phyloP scores from a whole-genome alignment of 2,329 filamentous ascomycete genomes.

The Claviceps humidiphila region DNA sequence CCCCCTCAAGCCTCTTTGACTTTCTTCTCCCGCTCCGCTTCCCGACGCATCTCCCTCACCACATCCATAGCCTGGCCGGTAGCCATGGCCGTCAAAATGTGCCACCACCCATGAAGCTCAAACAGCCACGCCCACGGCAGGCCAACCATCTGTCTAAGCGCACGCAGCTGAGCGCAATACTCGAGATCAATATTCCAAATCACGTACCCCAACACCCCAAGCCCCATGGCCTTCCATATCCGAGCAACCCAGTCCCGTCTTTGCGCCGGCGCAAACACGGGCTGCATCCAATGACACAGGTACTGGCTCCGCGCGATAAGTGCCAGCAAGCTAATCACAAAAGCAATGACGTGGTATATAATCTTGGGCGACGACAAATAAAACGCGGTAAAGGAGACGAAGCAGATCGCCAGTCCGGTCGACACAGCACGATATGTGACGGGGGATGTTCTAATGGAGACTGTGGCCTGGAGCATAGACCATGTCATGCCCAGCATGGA shows the following conservation, averaged over 20 bases:
- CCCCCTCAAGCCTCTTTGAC: background rate
- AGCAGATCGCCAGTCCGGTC: constrained; percentile 24
- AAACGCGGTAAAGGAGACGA: constrained; percentile 27
- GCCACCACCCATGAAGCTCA: constrained; percentile 53
- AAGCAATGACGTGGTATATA: constrained; percentile 28
- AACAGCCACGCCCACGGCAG: constrained; percentile 42
- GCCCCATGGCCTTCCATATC: constrained; percentile 16
- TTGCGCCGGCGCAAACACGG: constrained; percentile 16
- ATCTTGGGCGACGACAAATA: constrained; percentile 30
- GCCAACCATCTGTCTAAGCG: constrained; percentile 30
- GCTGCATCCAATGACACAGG: constrained; percentile 19
- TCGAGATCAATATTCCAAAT: constrained; percentile 46
- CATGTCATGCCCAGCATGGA: constrained; percentile 43
- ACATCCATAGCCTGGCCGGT: constrained; percentile 29
- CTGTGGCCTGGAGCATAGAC: constrained; percentile 36
- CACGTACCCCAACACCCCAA: constrained; percentile 31
- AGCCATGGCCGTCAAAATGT: constrained; percentile 43
- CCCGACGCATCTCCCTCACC: constrained; percentile 14
- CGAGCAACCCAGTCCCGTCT: constrained; percentile 13
- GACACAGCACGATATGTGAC: constrained; percentile 19
- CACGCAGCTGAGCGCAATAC: constrained; percentile 34
- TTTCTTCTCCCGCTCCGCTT: constrained; percentile 4
- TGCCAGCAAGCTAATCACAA: constrained; percentile 19
- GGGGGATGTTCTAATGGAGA: constrained; percentile 29
- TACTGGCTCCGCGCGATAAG: constrained; percentile 21